These are phyloP conservation scores for Obba rivulosa DNA, from an alignment of 768 basidiomycete genomes.

Conservation along the genomic window DNA sequence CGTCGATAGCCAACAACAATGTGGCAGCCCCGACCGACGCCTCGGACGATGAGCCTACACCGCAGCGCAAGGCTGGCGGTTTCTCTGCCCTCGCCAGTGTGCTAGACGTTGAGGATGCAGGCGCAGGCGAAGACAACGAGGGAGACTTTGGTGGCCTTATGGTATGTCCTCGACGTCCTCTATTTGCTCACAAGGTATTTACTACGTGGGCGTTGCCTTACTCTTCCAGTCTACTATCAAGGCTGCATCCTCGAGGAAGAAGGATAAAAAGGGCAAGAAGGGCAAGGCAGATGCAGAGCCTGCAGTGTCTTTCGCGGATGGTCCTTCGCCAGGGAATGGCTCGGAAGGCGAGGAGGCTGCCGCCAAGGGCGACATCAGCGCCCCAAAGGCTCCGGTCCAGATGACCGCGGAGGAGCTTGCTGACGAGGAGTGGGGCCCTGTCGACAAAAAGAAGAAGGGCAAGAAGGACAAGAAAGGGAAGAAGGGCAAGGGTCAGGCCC, in stretches of 20 bases:
- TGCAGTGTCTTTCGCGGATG: constrained; percentile 13
- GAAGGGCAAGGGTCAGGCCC: constrained; percentile 35
- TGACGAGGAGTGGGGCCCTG: constrained; percentile 38
- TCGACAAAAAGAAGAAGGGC: constrained; percentile 34
- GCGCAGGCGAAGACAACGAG: constrained; percentile 10
- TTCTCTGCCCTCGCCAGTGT: constrained; percentile 49
- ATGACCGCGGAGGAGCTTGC: constrained; percentile 42
- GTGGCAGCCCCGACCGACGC: constrained; percentile 22
- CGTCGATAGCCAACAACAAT: constrained; percentile 43
- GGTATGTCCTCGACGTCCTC: constrained; percentile 23
- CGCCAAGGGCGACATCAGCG: constrained; percentile 26
- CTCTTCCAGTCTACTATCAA: constrained; percentile 66
- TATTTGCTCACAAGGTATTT: background rate
- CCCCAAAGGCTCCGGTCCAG: constrained; percentile 24
- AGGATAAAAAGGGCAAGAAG: constrained; percentile 42
- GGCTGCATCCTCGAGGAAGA: constrained; percentile 51
- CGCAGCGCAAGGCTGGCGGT: constrained; percentile 21
- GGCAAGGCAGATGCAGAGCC: constrained; percentile 40
- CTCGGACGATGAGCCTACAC: constrained; percentile 39
- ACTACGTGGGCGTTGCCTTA: background rate
- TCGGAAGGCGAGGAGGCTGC: constrained; percentile 27
- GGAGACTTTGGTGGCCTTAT: constrained; percentile 16
- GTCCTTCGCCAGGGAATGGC: constrained; percentile 22
- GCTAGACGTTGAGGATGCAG: constrained; percentile 36
- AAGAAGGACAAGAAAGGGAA: constrained; percentile 35